Evolutionary conservation across 2,329 filamentous ascomycete species (phyloP), one percentile per base, ranked within the genome.

Genomic region (Aurifilum marmelostoma): DNA sequence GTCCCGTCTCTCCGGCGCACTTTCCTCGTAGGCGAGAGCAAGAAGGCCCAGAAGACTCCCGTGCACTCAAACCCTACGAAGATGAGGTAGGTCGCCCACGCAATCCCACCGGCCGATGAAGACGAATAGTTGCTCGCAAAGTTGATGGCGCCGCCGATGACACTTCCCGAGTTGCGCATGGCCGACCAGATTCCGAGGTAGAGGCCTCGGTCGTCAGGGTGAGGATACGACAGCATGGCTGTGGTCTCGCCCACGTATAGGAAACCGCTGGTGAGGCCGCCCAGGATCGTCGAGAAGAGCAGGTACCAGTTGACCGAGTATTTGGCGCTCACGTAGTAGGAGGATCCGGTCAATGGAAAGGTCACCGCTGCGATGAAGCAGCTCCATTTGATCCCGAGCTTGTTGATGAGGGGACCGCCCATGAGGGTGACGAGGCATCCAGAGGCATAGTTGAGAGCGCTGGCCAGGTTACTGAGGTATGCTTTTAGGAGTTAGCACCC

Each of bases 321-420:
- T 60, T 73, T 75, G 1, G 76, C 77, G 56, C 72, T 78, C 47
- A 75, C 74, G 64, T 79, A 79, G 66, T 77, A 79, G 16, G 76
- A 75, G 18, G 77, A 79, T 1, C 78, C 78, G 0, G 73, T 72
- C 54, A 80, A 70, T 0, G 79, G 79, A 64, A 80, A 77, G 0
- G 75, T 69, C 2, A 77, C 16, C 9, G 77, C 77, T 8, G 77
- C 79, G 54, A 80, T 76, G 41, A 80, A 71, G 71, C 79, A 80
- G 3, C 76, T 74, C 74, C 75, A 77, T 61, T 76, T 78, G 67
- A 80, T 80, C 18, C 79, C 79, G 9, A 80, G 66, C 64, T 79
- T 80, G 71, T 79, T 80, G 71, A 80, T 80, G 63, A 80, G 66
- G 1, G 79, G 79, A 0, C 79, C 79, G 27, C 79, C 79, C 11